These are phyloP conservation scores for Sistotremastrum niveocremeum DNA, from an alignment of 768 basidiomycete species.

Conservation along the genomic window DNA sequence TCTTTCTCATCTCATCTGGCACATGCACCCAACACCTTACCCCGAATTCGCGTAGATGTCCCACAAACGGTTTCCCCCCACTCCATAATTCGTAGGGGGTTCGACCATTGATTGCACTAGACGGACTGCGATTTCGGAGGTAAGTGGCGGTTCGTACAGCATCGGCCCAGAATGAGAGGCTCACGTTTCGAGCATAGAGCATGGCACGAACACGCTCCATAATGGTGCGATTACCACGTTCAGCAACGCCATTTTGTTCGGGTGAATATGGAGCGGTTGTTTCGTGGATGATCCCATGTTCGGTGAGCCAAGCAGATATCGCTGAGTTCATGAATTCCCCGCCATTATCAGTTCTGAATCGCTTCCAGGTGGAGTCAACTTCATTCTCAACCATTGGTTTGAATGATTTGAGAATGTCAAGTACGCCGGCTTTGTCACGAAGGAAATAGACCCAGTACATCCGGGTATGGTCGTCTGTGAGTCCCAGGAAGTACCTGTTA, in stretches of 20 bases:
- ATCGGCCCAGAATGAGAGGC: constrained; percentile 5
- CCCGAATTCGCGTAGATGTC: constrained; percentile 10
- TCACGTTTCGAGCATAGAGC: too few relatives aligned
- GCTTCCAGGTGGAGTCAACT: too few relatives aligned
- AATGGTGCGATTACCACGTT: constrained; percentile 25
- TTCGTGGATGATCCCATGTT: too few relatives aligned
- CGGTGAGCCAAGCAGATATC: background rate
- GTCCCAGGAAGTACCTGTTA: constrained; percentile 20
- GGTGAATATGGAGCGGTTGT: too few relatives aligned
- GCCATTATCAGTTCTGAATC: constrained; percentile 22
- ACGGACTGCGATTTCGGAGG: constrained; percentile 7
- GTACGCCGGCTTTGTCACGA: constrained; percentile 19
- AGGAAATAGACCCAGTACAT: constrained; percentile 15
- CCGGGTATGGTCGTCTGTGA: constrained; percentile 22
- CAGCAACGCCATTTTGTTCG: constrained; percentile 32
- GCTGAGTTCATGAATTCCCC: constrained; percentile 19
- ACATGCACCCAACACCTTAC: constrained; percentile 10
- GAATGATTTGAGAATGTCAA: constrained; percentile 14
- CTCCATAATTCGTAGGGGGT: constrained; percentile 10
- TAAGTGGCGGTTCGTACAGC: constrained; percentile 2
- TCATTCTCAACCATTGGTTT: constrained; percentile 13
- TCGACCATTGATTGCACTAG: background rate
- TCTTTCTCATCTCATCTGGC: constrained; percentile 3
- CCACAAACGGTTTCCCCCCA: constrained; percentile 8
- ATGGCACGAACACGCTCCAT: constrained; percentile 19